Evolutionary conservation across 2,329 filamentous ascomycete genomes (phyloP).

Genomic region (Corinectria fuckeliana): DNA sequence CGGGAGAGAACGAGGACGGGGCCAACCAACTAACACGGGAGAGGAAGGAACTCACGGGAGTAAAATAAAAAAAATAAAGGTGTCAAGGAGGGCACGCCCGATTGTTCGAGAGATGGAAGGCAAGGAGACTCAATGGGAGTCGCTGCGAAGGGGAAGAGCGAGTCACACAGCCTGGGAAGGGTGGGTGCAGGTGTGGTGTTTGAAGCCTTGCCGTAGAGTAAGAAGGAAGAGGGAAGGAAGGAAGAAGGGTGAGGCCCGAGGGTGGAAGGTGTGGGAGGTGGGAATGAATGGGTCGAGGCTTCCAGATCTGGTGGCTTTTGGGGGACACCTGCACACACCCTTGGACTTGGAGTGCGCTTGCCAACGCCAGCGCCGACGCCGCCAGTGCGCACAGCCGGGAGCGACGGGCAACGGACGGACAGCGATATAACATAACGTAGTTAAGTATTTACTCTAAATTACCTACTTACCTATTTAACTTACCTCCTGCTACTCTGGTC

Average conservation of each 20-base stretch:
- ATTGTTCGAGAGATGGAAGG: constrained; percentile 2
- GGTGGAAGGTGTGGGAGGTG: constrained; percentile 29
- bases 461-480: constrained; percentile 28
- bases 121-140: constrained; percentile 20
- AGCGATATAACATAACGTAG: too few species aligned
- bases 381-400: constrained; percentile 17
- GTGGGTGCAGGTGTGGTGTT: constrained; percentile 27
- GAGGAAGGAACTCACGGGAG: constrained; percentile 28
- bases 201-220: constrained; percentile 29
- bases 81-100: constrained; percentile 6
- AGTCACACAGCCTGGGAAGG: constrained; percentile 26
- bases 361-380: constrained; percentile 3
- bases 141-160: constrained; percentile 18
- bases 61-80: constrained; percentile 13
- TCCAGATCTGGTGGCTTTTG: constrained; percentile 39
- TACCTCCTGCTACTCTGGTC: too few species aligned
- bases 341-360: constrained; percentile 24
- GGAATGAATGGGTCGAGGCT: constrained; percentile 41
- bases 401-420: constrained; percentile 3
- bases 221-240: constrained; percentile 32
- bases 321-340: too few species aligned
- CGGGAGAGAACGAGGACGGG: constrained; percentile 17
- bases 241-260: constrained; percentile 34
- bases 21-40: constrained; percentile 36
- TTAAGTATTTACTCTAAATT: too few species aligned